Conservation (phyloP, 2,329 filamentous ascomycete genomes). For the Chrysoporthe cubensis region DNA sequence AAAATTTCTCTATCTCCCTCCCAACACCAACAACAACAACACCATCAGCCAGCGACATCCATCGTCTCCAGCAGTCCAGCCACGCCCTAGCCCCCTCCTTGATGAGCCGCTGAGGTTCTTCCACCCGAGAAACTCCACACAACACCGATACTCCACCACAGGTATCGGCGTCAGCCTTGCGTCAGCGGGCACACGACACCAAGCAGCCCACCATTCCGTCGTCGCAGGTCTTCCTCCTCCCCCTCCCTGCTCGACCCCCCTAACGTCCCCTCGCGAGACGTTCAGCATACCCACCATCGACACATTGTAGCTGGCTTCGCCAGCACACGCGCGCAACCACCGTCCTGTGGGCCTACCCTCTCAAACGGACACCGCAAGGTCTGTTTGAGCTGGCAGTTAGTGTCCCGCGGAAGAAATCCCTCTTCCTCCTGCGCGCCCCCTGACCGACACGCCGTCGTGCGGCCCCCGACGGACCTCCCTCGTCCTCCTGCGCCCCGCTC, state of each 20-base stretch:
- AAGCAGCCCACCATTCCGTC: conserved; percentile 83
- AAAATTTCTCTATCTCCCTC: neutral
- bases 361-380: conserved; percentile 91
- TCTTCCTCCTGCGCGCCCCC: conserved; percentile 31
- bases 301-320: conserved; percentile 82
- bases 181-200: conserved; percentile 57
- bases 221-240: conserved; percentile 79
- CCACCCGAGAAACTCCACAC: conserved; percentile 32
- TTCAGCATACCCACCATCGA: conserved; percentile 46
- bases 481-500: conserved; percentile 30
- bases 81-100: neutral
- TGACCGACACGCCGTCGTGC: conserved; percentile 6
- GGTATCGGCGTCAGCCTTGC: conserved; percentile 77
- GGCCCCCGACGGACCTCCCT: conserved; percentile 28
- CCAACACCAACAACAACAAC: neutral
- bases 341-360: conserved; percentile 94
- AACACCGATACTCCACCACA: conserved; percentile 76
- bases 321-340: conserved; percentile 69
- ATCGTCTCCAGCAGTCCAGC: neutral
- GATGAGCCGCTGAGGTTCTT: conserved; percentile 4
- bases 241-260: conserved; percentile 84
- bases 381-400: conserved; percentile 97
- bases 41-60: neutral
- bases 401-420: conserved; percentile 76
- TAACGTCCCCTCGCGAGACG: conserved; percentile 80